Percentiles rank a stretch among this genome's conserved stretches.
These are phyloP conservation scores for Macrolepiota albuminosa DNA, from an alignment of 768 basidiomycete genomes.

Conservation along the genomic window DNA sequence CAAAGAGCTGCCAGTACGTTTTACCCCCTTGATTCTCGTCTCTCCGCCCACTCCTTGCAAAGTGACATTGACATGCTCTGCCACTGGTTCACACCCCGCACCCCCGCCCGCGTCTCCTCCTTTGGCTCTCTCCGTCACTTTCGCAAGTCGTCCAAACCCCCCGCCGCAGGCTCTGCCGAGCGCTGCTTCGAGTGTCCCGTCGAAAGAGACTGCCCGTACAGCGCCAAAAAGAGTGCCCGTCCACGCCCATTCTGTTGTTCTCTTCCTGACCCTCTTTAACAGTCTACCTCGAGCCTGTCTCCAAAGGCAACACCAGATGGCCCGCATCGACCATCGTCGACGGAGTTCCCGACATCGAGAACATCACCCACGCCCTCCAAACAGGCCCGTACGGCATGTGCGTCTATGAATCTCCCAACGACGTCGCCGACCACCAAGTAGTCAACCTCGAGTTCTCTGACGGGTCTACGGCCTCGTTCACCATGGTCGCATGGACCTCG, in stretches of 20 bases:
- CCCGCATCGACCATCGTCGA: constrained; percentile 69
- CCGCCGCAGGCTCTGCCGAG: constrained; percentile 56
- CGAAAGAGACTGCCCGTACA: constrained; percentile 75
- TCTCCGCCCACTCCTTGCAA: background rate
- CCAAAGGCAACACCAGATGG: constrained; percentile 52
- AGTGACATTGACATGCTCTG: constrained; percentile 87
- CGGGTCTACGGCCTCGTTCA: constrained; percentile 80
- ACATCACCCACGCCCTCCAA: constrained; percentile 66
- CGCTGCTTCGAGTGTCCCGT: constrained; percentile 76
- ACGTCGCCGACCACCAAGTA: constrained; percentile 89
- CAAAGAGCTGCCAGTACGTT: constrained; percentile 85
- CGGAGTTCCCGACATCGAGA: constrained; percentile 84
- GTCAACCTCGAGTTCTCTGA: constrained; percentile 85
- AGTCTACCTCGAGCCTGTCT: constrained; percentile 83
- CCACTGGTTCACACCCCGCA: constrained; percentile 66
- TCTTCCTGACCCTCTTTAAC: constrained; percentile 3
- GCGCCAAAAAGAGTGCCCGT: constrained; percentile 74
- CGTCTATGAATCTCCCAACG: constrained; percentile 81
- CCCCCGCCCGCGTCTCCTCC: constrained; percentile 68
- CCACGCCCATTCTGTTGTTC: background rate
- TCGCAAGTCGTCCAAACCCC: constrained; percentile 66
- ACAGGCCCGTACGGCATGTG: constrained; percentile 74
- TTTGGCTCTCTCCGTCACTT: constrained; percentile 88
- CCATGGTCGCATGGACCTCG: constrained; percentile 85
- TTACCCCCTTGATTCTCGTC: no score